phyloP scores from a whole-genome alignment of 2,329 filamentous ascomycete species.

The Eurotiales sp. region DNA sequence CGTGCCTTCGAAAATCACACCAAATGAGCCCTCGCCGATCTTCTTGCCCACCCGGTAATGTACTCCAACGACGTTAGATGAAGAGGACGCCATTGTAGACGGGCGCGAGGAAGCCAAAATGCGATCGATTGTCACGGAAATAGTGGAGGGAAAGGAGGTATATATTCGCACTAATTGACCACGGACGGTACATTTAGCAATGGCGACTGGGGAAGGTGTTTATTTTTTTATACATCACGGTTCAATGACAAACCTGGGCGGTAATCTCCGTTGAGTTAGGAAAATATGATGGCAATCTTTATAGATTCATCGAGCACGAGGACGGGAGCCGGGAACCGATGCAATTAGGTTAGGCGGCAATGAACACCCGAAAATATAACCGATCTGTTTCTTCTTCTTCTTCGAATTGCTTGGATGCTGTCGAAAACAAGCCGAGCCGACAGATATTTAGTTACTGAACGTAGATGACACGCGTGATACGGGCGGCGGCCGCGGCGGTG shows the following conservation, averaged over 20 bases:
- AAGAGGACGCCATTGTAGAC: constrained; percentile 72
- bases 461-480: constrained; percentile 6
- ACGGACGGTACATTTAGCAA: too few species aligned
- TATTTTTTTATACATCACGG: too few species aligned
- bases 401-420: background rate
- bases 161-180: too few species aligned
- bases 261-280: background rate
- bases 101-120: background rate
- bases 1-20: constrained; percentile 97
- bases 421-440: background rate
- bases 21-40: constrained; percentile 97
- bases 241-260: background rate
- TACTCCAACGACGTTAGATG: constrained; percentile 95
- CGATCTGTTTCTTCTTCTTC: too few species aligned
- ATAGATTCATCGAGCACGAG: background rate
- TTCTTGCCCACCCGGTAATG: constrained; percentile 99
- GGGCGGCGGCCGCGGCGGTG: background rate
- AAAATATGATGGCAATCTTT: background rate
- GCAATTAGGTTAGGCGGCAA: background rate
- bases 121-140: background rate
- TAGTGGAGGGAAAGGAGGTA: background rate
- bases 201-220: too few species aligned
- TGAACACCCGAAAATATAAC: background rate
- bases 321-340: too few species aligned
- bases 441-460: constrained; percentile 2